Base-by-base conservation (phyloP, 2,329 filamentous ascomycete genomes). In the Albifimbria verrucaria region DNA sequence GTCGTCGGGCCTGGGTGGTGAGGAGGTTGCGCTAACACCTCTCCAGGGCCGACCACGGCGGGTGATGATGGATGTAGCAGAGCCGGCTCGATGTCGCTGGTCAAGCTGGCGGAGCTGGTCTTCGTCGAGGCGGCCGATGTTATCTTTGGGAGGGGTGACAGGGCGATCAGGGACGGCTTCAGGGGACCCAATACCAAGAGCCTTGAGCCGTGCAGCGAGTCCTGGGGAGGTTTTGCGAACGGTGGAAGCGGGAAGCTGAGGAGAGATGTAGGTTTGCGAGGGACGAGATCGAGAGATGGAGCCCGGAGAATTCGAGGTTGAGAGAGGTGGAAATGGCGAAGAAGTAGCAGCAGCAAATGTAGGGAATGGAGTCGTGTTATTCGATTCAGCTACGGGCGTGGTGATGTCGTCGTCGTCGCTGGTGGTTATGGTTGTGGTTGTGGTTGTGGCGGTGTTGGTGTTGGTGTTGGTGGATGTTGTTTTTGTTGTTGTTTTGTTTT, bases 21-120 rank as follows among this genome's bases (percentile, higher is more conserved):
- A 64, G 49, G 67, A 67, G 51, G 59, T 48, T 39, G 62, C 56
- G 47, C 55, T 57, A 66, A 81, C 78, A 68, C 83, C 85, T 74
- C 83, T 89, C 88, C 88, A 91, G 62, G 87, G 81, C 65, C 85
- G 83, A 66, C 87, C 87, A 63, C 86, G 80, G 65, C 86, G 80
- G 68, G 86, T 78, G 62, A 89, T 75, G 59, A 75, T 58, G 75
- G 75, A 57, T 65, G 65, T 59, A 66, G 66, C 58, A 22, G 80
- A 82, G 65, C 77, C 76, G 55, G 82, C 79, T 59, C 80, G 79
- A 66, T 89, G 85, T 55, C 83, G 81, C 59, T 82, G 76, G 72
- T 92, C 87, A 62, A 91, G 80, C 63, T 85, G 78, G 60, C 83
- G 81, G 53, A 91, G 77, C 62, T 90, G 86, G 59, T 85, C 77